phyloP scores from a whole-genome alignment of 2,329 filamentous ascomycete genomes.

The Diaporthe destruens region DNA sequence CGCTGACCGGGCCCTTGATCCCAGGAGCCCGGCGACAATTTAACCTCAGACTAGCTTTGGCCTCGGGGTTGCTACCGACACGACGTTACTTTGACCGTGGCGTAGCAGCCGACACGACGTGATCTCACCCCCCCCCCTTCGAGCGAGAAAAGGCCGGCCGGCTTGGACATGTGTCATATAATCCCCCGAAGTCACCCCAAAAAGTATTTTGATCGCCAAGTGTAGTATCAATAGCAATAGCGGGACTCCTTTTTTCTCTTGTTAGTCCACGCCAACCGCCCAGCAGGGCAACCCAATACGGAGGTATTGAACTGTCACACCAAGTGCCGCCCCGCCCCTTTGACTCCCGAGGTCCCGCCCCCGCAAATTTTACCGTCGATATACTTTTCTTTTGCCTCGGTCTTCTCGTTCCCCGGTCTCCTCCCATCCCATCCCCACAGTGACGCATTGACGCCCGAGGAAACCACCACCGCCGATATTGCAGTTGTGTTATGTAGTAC shows the following conservation, averaged over 20 bases:
- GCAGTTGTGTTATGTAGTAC: not conserved
- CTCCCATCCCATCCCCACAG: not conserved
- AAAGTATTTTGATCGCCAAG: not conserved
- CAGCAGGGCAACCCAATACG: no score
- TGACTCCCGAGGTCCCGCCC: no score
- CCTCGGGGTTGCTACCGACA: conserved; percentile 20
- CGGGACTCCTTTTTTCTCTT: not conserved
- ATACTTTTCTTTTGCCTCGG: not conserved
- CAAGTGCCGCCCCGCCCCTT: not conserved
- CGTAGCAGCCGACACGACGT: not conserved
- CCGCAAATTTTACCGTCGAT: not conserved
- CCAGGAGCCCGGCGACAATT: conserved; percentile 10
- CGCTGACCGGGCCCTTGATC: not conserved
- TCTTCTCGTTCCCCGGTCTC: not conserved
- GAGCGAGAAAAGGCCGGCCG: not conserved
- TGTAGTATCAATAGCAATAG: not conserved
- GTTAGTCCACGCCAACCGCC: not conserved
- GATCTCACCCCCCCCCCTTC: not conserved
- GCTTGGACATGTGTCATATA: conserved; percentile 2
- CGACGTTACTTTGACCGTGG: conserved; percentile 2
- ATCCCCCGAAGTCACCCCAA: not conserved
- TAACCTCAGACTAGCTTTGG: conserved; percentile 23
- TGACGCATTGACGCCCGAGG: not conserved
- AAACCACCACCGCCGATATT: not conserved
- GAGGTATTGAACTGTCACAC: not conserved